Evolutionary conservation across 306 rosid genomes (phyloP), one percentile per base, ranked within the genome.

Genomic region (Gynostemma pentaphyllum): DNA sequence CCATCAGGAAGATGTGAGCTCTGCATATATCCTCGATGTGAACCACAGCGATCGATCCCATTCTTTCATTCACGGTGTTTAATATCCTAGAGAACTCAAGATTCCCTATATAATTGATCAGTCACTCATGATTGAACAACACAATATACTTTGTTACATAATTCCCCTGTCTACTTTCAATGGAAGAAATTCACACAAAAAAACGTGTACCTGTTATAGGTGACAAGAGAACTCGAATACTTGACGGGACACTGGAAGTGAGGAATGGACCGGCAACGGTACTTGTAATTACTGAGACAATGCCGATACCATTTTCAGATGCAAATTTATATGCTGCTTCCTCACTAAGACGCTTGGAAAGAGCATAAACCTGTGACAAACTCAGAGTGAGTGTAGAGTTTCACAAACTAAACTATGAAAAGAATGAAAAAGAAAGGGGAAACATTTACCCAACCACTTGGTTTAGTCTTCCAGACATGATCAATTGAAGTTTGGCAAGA

Each of bases 1-100:
- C 81, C 96, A 91, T 87, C 23, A 91, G 71, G 65, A 87, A 83
- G n/a, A 88, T 50, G 70, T 91, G 96, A 41, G 92, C 95, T 36
- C 65, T 71, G 78, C 98, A 85, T 68, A 85, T 75, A 73, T 88
- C 98, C 62, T 85, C 91, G 22, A 79, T 79, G 70, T 91, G 98
- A 49, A 79, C 85, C 19, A 85, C 44, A 46, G 84, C 77, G 50
- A 91, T 62, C 26, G 98, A 91, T 12, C 95, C 90, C 80, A 91
- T 83, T 74, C 95, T 65, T 65, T 85, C 81, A 70, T 88, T 85
- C 67, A 91, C 96, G 37, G 83, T 75, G 1, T 80, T 75, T 62
- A 91, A 45, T 70, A 91, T 85, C 40, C 66, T 62, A 61, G 57
- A 78, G 21, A 69, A 44, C 66, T 74, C 76, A 16, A 69, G 29